Conservation (phyloP, 1,284 basidiomycete species). For the Apiotrichum mycotoxinovorans region DNA sequence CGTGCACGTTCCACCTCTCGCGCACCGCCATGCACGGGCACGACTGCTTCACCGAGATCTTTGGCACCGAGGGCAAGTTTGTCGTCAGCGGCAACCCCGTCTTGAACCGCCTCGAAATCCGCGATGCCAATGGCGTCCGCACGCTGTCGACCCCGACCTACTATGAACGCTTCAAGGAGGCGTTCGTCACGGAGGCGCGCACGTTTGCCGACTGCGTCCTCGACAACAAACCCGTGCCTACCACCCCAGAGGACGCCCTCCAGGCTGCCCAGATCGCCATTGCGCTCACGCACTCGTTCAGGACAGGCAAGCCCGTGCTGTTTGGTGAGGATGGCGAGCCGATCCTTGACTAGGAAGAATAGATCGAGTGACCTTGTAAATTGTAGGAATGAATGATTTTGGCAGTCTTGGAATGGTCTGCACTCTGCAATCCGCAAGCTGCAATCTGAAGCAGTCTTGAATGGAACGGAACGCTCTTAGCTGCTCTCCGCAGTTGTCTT, state of each 20-base stretch:
- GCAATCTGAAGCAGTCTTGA: no score
- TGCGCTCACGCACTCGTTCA: constrained; percentile 28
- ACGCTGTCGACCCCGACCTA: constrained; percentile 23
- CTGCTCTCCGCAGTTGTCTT: no score
- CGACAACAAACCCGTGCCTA: constrained; percentile 21
- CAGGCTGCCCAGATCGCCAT: constrained; percentile 32
- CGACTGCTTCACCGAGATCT: constrained; percentile 30
- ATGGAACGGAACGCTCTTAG: no score
- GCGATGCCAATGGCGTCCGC: constrained; percentile 33
- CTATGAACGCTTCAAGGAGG: constrained; percentile 29
- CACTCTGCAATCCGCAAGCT: no score
- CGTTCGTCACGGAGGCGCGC: constrained; percentile 34
- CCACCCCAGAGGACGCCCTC: constrained; percentile 26
- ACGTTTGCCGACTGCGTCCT: constrained; percentile 13
- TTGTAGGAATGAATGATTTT: no score
- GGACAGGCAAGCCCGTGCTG: constrained; percentile 20
- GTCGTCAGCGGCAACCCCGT: constrained; percentile 32
- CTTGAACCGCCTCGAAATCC: constrained; percentile 28
- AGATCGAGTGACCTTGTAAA: no score
- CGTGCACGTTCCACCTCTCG: constrained; percentile 24
- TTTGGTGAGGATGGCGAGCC: constrained; percentile 33
- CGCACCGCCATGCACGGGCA: constrained; percentile 33
- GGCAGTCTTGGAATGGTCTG: no score
- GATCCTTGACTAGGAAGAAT: constrained; percentile 14
- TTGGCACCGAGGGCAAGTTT: constrained; percentile 30